Percentiles rank a stretch among this genome's conserved stretches.
Conservation (phyloP, 1,139 yeast species). For the Sugiyamaella japonica region DNA sequence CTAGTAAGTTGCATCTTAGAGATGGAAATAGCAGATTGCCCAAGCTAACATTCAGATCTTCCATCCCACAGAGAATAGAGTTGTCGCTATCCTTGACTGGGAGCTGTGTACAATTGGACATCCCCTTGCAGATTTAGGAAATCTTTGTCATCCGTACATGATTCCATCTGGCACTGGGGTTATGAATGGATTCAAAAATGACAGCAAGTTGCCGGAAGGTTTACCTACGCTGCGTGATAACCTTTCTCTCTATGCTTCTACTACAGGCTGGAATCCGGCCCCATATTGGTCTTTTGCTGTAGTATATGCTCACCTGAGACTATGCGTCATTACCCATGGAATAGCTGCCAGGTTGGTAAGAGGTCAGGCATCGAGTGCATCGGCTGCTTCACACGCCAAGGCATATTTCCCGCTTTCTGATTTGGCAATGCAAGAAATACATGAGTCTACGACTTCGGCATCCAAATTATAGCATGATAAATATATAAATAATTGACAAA, state of each 20-base stretch:
- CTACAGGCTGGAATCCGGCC: constrained; percentile 39
- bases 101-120: constrained; percentile 69
- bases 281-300: constrained; percentile 55
- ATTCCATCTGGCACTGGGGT: constrained; percentile 42
- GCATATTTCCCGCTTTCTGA: constrained; percentile 50
- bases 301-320: constrained; percentile 59
- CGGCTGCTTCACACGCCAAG: constrained; percentile 50
- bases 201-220: constrained; percentile 30
- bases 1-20: constrained; percentile 30
- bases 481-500: not conserved
- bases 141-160: constrained; percentile 58
- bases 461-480: constrained; percentile 2
- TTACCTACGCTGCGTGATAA: constrained; percentile 33
- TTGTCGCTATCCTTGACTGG: constrained; percentile 66
- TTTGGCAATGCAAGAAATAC: constrained; percentile 37
- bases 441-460: constrained; percentile 13
- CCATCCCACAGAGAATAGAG: constrained; percentile 51
- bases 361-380: constrained; percentile 62
- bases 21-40: not conserved
- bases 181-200: constrained; percentile 16
- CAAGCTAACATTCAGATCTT: constrained; percentile 40
- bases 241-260: constrained; percentile 29
- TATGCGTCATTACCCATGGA: constrained; percentile 66
- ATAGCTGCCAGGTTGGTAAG: constrained; percentile 60
- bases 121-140: constrained; percentile 64